These are phyloP conservation scores for Neurospora sp. DNA, from an alignment of 495 filamentous ascomycete species.

Conservation along the genomic window DNA sequence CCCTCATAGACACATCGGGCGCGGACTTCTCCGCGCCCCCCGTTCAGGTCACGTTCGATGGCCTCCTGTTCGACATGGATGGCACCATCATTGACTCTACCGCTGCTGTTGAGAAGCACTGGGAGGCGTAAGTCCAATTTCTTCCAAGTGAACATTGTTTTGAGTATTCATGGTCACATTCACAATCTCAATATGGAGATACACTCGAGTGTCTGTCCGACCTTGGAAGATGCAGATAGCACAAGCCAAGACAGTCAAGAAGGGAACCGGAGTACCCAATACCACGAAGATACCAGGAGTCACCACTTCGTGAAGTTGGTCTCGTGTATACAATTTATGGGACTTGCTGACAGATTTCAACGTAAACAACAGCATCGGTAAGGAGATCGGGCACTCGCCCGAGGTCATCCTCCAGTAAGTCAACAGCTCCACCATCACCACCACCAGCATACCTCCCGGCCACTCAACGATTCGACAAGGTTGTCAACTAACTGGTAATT, in stretches of 20 bases:
- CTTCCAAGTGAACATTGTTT: background rate
- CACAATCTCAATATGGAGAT: background rate
- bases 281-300: background rate
- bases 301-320: background rate
- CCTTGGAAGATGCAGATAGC: background rate
- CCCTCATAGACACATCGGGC: background rate
- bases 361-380: slow-evolving; percentile 52
- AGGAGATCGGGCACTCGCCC: slow-evolving; percentile 74
- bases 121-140: slow-evolving; percentile 54
- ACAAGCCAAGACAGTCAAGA: background rate
- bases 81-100: slow-evolving; percentile 77
- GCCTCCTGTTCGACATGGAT: slow-evolving; percentile 87
- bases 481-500: background rate
- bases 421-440: background rate
- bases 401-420: slow-evolving; percentile 58
- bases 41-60: slow-evolving; percentile 56
- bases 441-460: background rate
- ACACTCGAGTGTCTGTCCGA: background rate
- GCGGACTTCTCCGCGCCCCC: slow-evolving; percentile 47
- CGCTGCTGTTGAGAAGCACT: slow-evolving; percentile 81
- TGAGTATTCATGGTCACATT: background rate
- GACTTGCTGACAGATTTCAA: background rate
- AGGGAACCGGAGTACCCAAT: background rate
- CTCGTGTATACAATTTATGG: background rate
- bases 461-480: background rate